phyloP scores from a whole-genome alignment of 768 basidiomycete genomes.

The Pleurotus sapidus region DNA sequence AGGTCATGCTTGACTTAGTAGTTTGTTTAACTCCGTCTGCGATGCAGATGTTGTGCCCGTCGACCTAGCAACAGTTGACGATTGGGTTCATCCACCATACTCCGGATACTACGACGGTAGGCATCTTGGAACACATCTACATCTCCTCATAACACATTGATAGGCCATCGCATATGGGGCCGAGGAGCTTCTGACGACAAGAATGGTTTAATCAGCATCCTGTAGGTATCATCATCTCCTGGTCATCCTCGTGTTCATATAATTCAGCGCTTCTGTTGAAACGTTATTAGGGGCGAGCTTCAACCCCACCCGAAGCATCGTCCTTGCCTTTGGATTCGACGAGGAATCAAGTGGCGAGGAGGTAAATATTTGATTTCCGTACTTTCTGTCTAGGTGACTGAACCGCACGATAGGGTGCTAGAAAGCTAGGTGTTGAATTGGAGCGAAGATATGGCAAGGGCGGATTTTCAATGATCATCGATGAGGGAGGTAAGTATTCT shows the following conservation, averaged over 20 bases:
- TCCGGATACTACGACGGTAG: slow-evolving; percentile 60
- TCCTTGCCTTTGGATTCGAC: slow-evolving; percentile 72
- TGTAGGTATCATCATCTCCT: slow-evolving; percentile 34
- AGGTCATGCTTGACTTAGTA: background rate
- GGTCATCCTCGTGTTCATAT: background rate
- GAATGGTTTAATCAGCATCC: slow-evolving; percentile 63
- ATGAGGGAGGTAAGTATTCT: slow-evolving; percentile 68
- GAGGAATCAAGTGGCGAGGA: slow-evolving; percentile 61
- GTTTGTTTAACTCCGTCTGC: background rate
- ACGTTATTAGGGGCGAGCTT: slow-evolving; percentile 59
- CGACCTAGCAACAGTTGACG: slow-evolving; percentile 47
- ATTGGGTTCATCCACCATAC: slow-evolving; percentile 63
- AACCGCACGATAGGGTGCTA: slow-evolving; percentile 47
- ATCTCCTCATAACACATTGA: background rate
- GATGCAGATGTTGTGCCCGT: slow-evolving; percentile 67
- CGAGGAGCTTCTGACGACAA: slow-evolving; percentile 77
- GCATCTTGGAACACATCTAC: background rate
- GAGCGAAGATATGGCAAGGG: slow-evolving; percentile 63
- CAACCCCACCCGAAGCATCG: slow-evolving; percentile 58
- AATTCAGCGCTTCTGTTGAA: slow-evolving; percentile 52
- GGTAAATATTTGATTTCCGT: slow-evolving; percentile 21
- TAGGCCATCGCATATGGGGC: slow-evolving; percentile 52
- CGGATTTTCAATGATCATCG: slow-evolving; percentile 75
- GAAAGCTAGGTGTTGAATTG: slow-evolving; percentile 43
- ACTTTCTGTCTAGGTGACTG: background rate